Percentiles rank a stretch among this genome's conserved stretches.
These are phyloP conservation scores for Chenopodium album DNA, from an alignment of 148 eudicot species.

Conservation along the genomic window DNA sequence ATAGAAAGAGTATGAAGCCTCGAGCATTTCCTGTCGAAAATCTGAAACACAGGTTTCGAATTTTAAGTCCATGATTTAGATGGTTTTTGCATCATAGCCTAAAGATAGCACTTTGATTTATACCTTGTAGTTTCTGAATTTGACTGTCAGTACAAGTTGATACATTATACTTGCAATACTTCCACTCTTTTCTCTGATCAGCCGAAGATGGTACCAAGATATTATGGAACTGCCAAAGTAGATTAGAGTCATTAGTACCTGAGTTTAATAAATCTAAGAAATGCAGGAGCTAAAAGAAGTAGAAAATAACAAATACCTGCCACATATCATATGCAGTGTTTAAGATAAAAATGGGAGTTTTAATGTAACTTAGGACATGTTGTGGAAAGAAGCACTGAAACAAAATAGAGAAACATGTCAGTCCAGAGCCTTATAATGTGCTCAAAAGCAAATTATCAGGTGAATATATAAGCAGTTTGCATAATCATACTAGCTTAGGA, in stretches of 20 bases:
- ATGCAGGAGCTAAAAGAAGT: background rate
- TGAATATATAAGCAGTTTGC: background rate
- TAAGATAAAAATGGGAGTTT: slow-evolving; percentile 74
- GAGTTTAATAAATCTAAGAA: background rate
- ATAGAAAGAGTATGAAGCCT: slow-evolving; percentile 51
- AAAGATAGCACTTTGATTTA: background rate
- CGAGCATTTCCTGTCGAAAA: slow-evolving; percentile 67
- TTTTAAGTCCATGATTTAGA: background rate
- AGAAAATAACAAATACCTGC: slow-evolving; percentile 49
- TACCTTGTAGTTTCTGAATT: slow-evolving; percentile 71
- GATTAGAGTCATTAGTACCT: background rate
- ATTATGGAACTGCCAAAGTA: slow-evolving; percentile 66
- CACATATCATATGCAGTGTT: slow-evolving; percentile 89
- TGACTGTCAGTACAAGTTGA: slow-evolving; percentile 52
- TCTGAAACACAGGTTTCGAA: slow-evolving; percentile 34
- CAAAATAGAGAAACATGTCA: slow-evolving; percentile 18
- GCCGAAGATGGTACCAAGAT: slow-evolving; percentile 77
- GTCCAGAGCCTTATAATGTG: background rate
- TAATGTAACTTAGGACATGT: slow-evolving; percentile 56
- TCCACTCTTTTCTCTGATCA: slow-evolving; percentile 67
- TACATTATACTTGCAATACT: slow-evolving; percentile 58
- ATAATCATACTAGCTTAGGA: slow-evolving; percentile 59
- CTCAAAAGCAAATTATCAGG: background rate
- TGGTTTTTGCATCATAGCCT: background rate
- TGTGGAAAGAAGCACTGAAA: slow-evolving; percentile 96